Conservation (phyloP, 768 basidiomycete genomes). For the Amanita pallidorosea region DNA sequence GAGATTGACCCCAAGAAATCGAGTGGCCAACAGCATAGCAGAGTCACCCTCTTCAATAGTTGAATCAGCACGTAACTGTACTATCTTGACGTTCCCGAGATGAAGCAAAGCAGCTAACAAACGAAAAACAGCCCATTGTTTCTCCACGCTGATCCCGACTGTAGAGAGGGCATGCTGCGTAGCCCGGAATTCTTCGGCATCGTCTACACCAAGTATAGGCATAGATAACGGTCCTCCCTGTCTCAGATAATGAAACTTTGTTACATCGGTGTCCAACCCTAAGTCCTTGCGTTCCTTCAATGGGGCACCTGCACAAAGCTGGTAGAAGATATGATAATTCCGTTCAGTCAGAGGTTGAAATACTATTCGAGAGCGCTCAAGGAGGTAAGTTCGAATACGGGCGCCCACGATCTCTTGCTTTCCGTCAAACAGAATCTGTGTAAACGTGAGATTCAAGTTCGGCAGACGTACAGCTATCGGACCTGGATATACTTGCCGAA, state of each 20-base stretch:
- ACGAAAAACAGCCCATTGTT: constrained; percentile 97
- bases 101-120: constrained; percentile 89
- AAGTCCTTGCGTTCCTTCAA: constrained; percentile 92
- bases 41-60: constrained; percentile 76
- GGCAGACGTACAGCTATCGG: constrained; percentile 11
- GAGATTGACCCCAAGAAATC: constrained; percentile 82
- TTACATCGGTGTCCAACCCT: constrained; percentile 76
- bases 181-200: constrained; percentile 86
- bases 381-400: constrained; percentile 94
- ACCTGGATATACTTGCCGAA: constrained; percentile 99
- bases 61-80: constrained; percentile 71
- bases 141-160: constrained; percentile 95
- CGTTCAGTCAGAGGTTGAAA: constrained; percentile 96
- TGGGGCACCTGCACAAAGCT: constrained; percentile 94
- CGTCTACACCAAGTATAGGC: constrained; percentile 88
- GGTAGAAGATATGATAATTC: constrained; percentile 99
- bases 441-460: not conserved
- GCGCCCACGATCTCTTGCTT: constrained; percentile 96
- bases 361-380: constrained; percentile 95
- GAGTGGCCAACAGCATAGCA: constrained; percentile 69
- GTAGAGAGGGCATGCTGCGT: constrained; percentile 95
- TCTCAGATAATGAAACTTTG: constrained; percentile 84
- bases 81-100: constrained; percentile 95
- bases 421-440: constrained; percentile 91
- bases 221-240: constrained; percentile 87